Evolutionary conservation across 2,329 filamentous ascomycete species (phyloP).

Genomic region (Hirsutella thompsonii): DNA sequence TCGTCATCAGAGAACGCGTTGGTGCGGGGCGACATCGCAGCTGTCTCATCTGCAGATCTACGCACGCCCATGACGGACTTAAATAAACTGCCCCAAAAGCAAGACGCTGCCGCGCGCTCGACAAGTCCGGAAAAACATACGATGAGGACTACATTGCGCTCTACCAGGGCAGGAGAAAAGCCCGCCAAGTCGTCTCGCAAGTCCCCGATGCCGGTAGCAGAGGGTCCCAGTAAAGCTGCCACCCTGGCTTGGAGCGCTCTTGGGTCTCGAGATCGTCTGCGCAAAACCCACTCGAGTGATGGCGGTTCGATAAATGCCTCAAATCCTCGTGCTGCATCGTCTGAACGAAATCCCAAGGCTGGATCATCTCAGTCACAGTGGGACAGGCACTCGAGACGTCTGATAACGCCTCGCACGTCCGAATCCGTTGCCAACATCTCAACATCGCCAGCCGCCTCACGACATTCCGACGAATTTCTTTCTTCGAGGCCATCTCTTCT

Average conservation of each 20-base stretch:
- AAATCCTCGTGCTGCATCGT: constrained; percentile 11
- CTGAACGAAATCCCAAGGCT: constrained; percentile 19
- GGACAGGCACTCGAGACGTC: constrained; percentile 41
- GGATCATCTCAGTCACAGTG: constrained; percentile 27
- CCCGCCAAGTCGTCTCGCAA: constrained; percentile 24
- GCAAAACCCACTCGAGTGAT: constrained; percentile 14
- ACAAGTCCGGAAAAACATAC: constrained; percentile 47
- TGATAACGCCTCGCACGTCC: constrained; percentile 27
- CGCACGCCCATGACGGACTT: constrained; percentile 3
- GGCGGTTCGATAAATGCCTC: constrained; percentile 8
- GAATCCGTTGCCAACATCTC: constrained; percentile 13
- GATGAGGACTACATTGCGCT: constrained; percentile 48
- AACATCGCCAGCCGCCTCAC: constrained; percentile 15
- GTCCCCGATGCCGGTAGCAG: constrained; percentile 27
- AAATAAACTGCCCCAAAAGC: constrained; percentile 14
- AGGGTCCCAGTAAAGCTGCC: constrained; percentile 50
- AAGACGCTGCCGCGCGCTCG: constrained; percentile 30
- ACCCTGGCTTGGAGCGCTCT: constrained; percentile 47
- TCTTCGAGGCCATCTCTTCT: constrained; percentile 29
- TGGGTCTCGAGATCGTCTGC: constrained; percentile 23
- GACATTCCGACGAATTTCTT: constrained; percentile 27
- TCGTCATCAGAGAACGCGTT: constrained; percentile 36
- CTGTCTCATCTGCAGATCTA: constrained; percentile 5
- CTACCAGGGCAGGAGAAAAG: constrained; percentile 31
- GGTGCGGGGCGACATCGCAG: constrained; percentile 10